These are phyloP conservation scores for Apiospora malaysiana DNA, from an alignment of 2,329 filamentous ascomycete species.

Conservation along the genomic window DNA sequence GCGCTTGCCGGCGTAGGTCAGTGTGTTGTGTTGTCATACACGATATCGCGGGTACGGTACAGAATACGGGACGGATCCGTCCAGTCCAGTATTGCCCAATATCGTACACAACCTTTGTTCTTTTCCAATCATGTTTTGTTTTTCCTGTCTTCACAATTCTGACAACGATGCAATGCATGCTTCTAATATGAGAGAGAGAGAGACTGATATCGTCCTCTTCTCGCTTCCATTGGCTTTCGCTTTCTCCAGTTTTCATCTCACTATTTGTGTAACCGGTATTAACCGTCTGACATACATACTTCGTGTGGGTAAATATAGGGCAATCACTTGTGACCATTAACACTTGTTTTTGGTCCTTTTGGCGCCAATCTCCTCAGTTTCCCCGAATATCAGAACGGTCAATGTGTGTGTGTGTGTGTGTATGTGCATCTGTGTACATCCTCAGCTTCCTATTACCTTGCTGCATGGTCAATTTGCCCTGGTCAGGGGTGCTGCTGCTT, in stretches of 20 bases:
- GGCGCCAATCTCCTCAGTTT: no score
- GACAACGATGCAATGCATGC: neutral
- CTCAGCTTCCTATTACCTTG: neutral
- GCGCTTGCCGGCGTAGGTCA: neutral
- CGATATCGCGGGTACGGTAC: neutral
- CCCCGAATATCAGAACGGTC: neutral
- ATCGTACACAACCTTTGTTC: no score
- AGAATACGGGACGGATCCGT: neutral
- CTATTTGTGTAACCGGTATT: neutral
- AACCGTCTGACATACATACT: neutral
- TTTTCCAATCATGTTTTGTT: no score
- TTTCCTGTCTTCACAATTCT: no score
- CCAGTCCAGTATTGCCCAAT: neutral
- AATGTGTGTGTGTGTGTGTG: neutral
- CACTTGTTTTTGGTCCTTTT: no score
- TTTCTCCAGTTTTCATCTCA: slow-evolving; percentile 13
- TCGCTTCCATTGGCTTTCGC: neutral
- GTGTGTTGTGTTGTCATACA: no score
- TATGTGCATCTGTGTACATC: neutral
- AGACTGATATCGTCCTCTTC: neutral
- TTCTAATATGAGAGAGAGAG: neutral
- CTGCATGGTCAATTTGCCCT: neutral
- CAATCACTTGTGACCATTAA: neutral
- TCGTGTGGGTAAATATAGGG: neutral
- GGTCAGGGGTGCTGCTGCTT: slow-evolving; percentile 13